phyloP scores from a whole-genome alignment of 306 rosid genomes.

The Dalbergia cochinchinensis region DNA sequence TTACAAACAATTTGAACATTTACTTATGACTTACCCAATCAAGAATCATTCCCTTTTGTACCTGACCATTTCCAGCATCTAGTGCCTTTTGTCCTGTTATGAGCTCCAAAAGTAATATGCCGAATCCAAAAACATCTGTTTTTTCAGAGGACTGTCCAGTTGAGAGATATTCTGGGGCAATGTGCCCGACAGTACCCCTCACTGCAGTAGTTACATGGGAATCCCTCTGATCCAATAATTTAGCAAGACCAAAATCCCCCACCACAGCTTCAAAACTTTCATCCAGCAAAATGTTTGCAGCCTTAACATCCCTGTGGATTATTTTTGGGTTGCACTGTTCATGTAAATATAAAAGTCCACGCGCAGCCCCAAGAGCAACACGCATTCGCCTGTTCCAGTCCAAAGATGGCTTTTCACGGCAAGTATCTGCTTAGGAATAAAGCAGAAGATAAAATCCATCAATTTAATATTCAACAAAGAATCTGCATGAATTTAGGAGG shows the following conservation, averaged over 20 bases:
- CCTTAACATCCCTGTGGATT: conserved; percentile 97
- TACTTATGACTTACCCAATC: conserved; percentile 72
- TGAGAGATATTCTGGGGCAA: conserved; percentile 94
- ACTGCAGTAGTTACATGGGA: conserved; percentile 99
- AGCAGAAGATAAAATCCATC: conserved; percentile 27
- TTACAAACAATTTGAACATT: conserved; percentile 7
- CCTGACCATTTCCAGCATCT: conserved; percentile 89
- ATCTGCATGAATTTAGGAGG: conserved; percentile 11
- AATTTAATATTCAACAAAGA: conserved; percentile 7
- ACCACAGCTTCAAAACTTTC: conserved; percentile 96
- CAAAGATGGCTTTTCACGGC: conserved; percentile 77
- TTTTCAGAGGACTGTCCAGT: conserved; percentile 97
- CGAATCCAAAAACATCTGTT: conserved; percentile 95
- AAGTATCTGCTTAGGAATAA: conserved; percentile 61
- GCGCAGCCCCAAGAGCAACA: conserved; percentile 86
- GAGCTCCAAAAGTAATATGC: conserved; percentile 91
- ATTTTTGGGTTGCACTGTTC: conserved; percentile 95
- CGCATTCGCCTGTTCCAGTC: conserved; percentile 87
- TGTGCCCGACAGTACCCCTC: conserved; percentile 94
- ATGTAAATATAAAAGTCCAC: conserved; percentile 91
- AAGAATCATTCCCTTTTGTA: conserved; percentile 96
- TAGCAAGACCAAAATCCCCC: conserved; percentile 98
- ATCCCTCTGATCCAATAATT: conserved; percentile 92
- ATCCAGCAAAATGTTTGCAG: conserved; percentile 94
- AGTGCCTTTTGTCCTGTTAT: conserved; percentile 90